A percentile compares a stretch with the other conserved stretches of the same genome.
These are phyloP conservation scores for Erythrobasidium yunnanense DNA, from an alignment of 768 basidiomycete species.

Conservation along the genomic window DNA sequence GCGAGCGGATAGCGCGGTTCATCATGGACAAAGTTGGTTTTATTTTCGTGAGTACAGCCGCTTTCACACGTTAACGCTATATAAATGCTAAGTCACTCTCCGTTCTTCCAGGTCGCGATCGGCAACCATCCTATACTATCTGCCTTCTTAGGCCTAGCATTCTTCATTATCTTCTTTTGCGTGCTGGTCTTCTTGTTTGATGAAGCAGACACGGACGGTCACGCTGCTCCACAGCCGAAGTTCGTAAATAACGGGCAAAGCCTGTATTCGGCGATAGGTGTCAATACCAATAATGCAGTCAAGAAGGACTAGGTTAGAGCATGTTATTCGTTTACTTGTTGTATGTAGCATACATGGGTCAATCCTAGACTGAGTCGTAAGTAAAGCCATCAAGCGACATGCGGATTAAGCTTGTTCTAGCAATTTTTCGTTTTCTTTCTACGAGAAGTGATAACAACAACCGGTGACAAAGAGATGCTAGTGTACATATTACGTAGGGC, in stretches of 20 bases:
- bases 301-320: constrained; percentile 12
- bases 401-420: too few species aligned
- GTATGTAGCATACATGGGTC: too few species aligned
- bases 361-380: too few species aligned
- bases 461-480: too few species aligned
- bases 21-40: constrained; percentile 12
- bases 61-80: neutral
- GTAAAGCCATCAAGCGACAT: too few species aligned
- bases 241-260: constrained; percentile 8
- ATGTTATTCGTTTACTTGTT: too few species aligned
- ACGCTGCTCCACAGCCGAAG: constrained; percentile 1
- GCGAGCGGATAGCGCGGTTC: neutral
- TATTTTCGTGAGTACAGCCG: neutral
- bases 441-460: too few species aligned
- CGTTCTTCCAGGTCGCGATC: neutral
- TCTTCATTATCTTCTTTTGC: constrained; percentile 2
- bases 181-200: constrained; percentile 16
- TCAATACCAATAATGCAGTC: neutral
- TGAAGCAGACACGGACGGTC: neutral
- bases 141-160: neutral
- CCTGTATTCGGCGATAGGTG: neutral
- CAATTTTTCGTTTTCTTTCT: too few species aligned
- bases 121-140: constrained; percentile 1
- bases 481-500: too few species aligned
- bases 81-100: neutral